Evolutionary conservation across 2,329 filamentous ascomycete genomes (phyloP).

Genomic region (Thyridium curvatum): DNA sequence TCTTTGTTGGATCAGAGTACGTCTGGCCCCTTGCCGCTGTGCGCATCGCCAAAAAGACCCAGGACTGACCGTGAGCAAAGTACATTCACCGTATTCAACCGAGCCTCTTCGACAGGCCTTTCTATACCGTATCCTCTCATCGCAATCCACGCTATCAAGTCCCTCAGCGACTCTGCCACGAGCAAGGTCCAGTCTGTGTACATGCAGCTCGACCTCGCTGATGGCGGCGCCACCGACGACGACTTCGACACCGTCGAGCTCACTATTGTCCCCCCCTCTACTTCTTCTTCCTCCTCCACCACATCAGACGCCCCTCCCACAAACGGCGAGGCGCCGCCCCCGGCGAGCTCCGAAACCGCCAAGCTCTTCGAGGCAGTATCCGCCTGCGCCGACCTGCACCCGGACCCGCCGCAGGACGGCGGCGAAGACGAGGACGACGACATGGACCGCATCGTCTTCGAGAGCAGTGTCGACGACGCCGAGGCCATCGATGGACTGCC

Average conservation of each 20-base stretch:
- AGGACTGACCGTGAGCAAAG: conserved; percentile 21
- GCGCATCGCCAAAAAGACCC: too few species aligned
- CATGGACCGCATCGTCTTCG: conserved; percentile 50
- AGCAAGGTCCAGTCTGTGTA: conserved; percentile 46
- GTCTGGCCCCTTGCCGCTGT: conserved; percentile 9
- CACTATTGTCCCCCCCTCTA: conserved; percentile 50
- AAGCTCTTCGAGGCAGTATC: conserved; percentile 65
- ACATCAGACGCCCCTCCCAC: conserved; percentile 3
- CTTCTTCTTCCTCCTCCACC: background rate
- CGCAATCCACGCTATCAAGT: conserved; percentile 68
- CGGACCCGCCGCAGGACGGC: conserved; percentile 56
- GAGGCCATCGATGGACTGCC: conserved; percentile 53
- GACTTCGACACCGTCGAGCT: conserved; percentile 61
- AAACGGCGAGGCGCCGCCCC: conserved; percentile 7
- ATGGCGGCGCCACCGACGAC: conserved; percentile 43
- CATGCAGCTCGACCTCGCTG: conserved; percentile 62
- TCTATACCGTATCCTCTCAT: conserved; percentile 70
- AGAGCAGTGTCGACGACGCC: conserved; percentile 46
- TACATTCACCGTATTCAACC: conserved; percentile 59
- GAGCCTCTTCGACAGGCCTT: conserved; percentile 49
- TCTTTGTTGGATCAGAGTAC: conserved; percentile 55
- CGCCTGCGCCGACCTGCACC: conserved; percentile 69
- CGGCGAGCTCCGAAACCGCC: conserved; percentile 23
- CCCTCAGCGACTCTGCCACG: conserved; percentile 34
- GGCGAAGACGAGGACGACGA: conserved; percentile 49